Conservation (phyloP, 768 basidiomycete genomes). For the Psilocybe azurescens region DNA sequence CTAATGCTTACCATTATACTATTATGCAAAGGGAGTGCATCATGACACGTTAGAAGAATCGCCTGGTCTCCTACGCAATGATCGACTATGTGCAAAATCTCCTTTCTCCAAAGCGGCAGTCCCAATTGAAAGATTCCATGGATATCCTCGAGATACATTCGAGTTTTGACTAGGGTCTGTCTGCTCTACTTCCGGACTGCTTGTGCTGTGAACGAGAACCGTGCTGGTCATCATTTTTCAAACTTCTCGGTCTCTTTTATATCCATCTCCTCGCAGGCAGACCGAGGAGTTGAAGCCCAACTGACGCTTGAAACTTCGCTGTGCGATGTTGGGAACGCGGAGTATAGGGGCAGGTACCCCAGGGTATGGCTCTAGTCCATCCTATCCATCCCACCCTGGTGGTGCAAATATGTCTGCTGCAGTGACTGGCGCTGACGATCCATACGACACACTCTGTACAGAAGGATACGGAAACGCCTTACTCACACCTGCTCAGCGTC, state of each 20-base stretch:
- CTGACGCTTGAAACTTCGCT: background rate
- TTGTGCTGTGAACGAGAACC: background rate
- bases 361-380: background rate
- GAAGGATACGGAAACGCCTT: background rate
- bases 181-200: background rate
- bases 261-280: no score
- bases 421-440: background rate
- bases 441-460: background rate
- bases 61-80: background rate
- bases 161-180: no score
- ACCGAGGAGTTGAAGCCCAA: no score
- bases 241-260: no score
- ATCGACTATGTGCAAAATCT: background rate
- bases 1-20: no score
- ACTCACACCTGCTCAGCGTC: constrained; percentile 25
- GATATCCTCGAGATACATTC: no score
- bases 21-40: no score
- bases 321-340: constrained; percentile 25
- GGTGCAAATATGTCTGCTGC: background rate
- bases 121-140: no score
- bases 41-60: no score
- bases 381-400: background rate
- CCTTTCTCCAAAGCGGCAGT: background rate
- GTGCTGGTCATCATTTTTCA: background rate
- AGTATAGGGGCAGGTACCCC: constrained; percentile 25